phyloP scores from a whole-genome alignment of 257 asterid genomes.

The Paulownia fortunei region DNA sequence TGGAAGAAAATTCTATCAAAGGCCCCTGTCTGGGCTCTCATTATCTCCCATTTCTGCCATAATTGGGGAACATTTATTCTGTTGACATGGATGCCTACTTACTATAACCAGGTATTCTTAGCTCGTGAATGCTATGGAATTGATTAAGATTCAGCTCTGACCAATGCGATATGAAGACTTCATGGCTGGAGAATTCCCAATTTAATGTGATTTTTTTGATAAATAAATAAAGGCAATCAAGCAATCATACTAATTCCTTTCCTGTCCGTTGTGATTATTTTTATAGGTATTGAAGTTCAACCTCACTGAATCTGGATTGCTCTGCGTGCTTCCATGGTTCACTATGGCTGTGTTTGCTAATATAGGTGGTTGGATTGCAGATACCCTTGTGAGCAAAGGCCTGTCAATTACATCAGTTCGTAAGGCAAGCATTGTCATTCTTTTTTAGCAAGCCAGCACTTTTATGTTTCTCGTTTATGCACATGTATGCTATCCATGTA shows the following conservation, averaged over 20 bases:
- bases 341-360: slow-evolving; percentile 95
- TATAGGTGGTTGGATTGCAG: slow-evolving; percentile 97
- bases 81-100: slow-evolving; percentile 97
- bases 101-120: slow-evolving; percentile 82
- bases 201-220: not conserved
- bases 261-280: slow-evolving; percentile 13
- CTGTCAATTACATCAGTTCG: slow-evolving; percentile 68
- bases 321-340: slow-evolving; percentile 95
- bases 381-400: slow-evolving; percentile 87
- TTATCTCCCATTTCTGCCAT: slow-evolving; percentile 96
- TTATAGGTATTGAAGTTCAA: slow-evolving; percentile 89
- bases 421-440: slow-evolving; percentile 38
- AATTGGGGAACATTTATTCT: slow-evolving; percentile 99
- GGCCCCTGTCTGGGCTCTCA: slow-evolving; percentile 99
- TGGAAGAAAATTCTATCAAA: slow-evolving; percentile 89
- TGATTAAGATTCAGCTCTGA: not conserved
- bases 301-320: slow-evolving; percentile 86
- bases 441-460: not conserved
- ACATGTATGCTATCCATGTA: too few species aligned
- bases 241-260: slow-evolving; percentile 4
- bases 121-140: slow-evolving; percentile 21
- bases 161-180: not conserved
- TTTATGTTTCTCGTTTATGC: not conserved
- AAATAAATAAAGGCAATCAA: not conserved
- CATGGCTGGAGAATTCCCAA: slow-evolving; percentile 6